Conservation (phyloP, 352 stramenopile species). For the Globisporangium cystogenes region DNA sequence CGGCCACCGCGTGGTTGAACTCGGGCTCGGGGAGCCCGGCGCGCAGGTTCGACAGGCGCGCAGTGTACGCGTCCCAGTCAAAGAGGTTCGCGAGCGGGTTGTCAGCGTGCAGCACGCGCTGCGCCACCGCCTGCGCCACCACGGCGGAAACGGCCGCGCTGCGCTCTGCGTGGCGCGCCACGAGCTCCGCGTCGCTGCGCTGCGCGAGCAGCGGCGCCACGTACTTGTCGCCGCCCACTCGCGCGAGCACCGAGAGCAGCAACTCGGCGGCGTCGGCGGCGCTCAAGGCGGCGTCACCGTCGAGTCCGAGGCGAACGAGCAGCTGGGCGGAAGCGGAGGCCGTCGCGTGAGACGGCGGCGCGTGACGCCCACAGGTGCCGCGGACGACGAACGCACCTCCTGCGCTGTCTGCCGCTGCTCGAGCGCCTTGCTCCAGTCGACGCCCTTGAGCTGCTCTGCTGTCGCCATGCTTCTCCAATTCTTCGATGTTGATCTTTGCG, state of each 20-base stretch:
- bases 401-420: constrained; percentile 4
- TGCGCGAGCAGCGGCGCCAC: constrained; percentile 40
- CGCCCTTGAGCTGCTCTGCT: constrained; percentile 14
- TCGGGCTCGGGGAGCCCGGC: constrained; percentile 46
- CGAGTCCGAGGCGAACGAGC: constrained; percentile 21
- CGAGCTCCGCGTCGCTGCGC: constrained; percentile 25
- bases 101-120: constrained; percentile 49
- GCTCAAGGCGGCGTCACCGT: constrained; percentile 9
- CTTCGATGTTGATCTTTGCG: neutral
- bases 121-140: constrained; percentile 39
- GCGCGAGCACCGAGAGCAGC: constrained; percentile 19
- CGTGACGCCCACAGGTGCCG: neutral
- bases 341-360: neutral
- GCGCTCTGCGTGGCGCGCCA: constrained; percentile 26
- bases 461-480: neutral
- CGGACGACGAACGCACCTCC: constrained; percentile 1
- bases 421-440: constrained; percentile 19
- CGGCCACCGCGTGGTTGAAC: constrained; percentile 72
- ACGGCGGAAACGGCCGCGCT: constrained; percentile 27
- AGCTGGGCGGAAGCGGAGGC: constrained; percentile 11
- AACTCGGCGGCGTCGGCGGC: constrained; percentile 20
- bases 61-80: constrained; percentile 53
- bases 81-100: constrained; percentile 61
- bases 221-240: constrained; percentile 20
- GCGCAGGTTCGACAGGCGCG: constrained; percentile 49